Percentiles rank a stretch among this genome's conserved stretches.
phyloP scores from a whole-genome alignment of 306 rosid species.

The Pterocarpus macrocarpus region DNA sequence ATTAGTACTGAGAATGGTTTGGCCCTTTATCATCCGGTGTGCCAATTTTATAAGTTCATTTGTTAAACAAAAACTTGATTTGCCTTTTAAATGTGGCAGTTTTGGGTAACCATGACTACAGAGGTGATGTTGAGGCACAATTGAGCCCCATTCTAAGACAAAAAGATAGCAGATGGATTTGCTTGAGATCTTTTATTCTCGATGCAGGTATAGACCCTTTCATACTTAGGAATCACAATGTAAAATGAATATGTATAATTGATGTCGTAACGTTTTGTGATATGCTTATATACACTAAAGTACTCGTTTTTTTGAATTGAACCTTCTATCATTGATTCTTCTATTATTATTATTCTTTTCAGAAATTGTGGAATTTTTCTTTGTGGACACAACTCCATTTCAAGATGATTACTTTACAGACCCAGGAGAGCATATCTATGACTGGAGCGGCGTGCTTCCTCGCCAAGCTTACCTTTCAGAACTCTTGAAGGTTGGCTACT shows the following conservation, averaged over 20 bases:
- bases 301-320: not conserved
- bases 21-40: not conserved
- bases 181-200: slow-evolving; percentile 74
- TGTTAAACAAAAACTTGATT: not conserved
- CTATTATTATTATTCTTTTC: not conserved
- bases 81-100: slow-evolving; percentile 46
- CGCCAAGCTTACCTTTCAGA: slow-evolving; percentile 62
- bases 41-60: slow-evolving; percentile 14
- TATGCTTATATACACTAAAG: not conserved
- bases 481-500: slow-evolving; percentile 63
- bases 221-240: not conserved
- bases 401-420: slow-evolving; percentile 62
- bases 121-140: slow-evolving; percentile 87
- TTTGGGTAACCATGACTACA: slow-evolving; percentile 92
- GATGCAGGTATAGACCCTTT: slow-evolving; percentile 52
- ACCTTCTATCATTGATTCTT: not conserved
- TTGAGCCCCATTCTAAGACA: slow-evolving; percentile 60
- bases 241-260: not conserved
- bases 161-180: slow-evolving; percentile 73
- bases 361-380: slow-evolving; percentile 77
- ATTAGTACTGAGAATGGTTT: not conserved
- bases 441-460: slow-evolving; percentile 80
- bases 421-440: slow-evolving; percentile 62
- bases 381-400: slow-evolving; percentile 91
- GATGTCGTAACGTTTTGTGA: not conserved